phyloP scores from a whole-genome alignment of 2,329 filamentous ascomycete species.

The Monilinia polystroma region DNA sequence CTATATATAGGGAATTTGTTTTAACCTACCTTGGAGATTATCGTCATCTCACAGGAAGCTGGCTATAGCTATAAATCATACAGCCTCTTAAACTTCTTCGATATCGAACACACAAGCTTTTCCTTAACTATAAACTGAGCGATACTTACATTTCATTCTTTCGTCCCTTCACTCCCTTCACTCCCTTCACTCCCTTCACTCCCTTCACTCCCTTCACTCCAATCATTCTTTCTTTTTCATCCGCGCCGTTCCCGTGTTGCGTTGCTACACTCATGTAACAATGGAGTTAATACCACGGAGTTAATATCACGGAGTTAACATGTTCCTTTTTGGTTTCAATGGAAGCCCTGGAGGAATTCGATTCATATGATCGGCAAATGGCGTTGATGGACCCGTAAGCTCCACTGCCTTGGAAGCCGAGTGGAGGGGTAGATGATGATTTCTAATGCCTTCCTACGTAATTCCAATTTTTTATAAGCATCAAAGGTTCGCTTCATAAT shows the following conservation, averaged over 20 bases:
- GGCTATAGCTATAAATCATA: too few species aligned
- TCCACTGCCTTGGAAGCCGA: background rate
- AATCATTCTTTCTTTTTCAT: background rate
- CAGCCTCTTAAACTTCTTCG: background rate
- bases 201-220: background rate
- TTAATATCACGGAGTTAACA: constrained; percentile 1
- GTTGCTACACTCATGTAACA: too few species aligned
- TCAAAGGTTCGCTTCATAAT: background rate
- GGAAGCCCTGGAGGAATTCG: background rate
- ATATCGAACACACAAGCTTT: background rate
- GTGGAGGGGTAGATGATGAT: constrained; percentile 11
- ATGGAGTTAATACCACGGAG: background rate
- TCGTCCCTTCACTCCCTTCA: background rate
- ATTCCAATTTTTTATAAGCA: constrained; percentile 3
- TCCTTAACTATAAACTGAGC: background rate
- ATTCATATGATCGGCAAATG: background rate
- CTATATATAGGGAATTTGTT: too few species aligned
- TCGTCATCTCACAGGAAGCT: too few species aligned
- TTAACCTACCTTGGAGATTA: too few species aligned
- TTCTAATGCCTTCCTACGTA: background rate
- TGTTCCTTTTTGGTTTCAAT: background rate
- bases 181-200: background rate
- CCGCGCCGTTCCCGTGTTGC: background rate
- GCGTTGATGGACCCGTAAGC: background rate
- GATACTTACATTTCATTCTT: background rate